Percentiles rank a stretch among this genome's conserved stretches.
phyloP scores from a whole-genome alignment of 176 grass and related monocot genomes.

The Dendrocalamus sinicus region DNA sequence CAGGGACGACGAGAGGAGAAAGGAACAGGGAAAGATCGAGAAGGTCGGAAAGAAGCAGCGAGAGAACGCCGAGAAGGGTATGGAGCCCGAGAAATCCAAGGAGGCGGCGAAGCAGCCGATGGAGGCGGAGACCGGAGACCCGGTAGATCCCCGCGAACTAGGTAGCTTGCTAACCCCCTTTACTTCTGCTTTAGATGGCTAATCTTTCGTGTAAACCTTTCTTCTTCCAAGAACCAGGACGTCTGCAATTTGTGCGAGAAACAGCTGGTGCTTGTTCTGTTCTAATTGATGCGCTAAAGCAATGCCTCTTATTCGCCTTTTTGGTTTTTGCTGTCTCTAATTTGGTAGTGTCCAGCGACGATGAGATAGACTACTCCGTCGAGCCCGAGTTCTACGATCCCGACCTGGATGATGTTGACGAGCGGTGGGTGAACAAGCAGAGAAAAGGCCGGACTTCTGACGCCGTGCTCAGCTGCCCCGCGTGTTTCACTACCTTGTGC shows the following conservation, averaged over 20 bases:
- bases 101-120: slow-evolving; percentile 41
- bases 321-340: background rate
- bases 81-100: slow-evolving; percentile 41
- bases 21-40: background rate
- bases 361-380: slow-evolving; percentile 90
- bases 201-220: slow-evolving; percentile 8
- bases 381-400: slow-evolving; percentile 96
- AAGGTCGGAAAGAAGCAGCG: background rate
- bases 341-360: slow-evolving; percentile 83
- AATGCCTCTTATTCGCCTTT: background rate
- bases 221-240: background rate
- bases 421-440: slow-evolving; percentile 72
- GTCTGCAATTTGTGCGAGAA: background rate
- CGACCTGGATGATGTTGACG: slow-evolving; percentile 74
- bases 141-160: slow-evolving; percentile 38
- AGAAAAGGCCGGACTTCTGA: slow-evolving; percentile 80
- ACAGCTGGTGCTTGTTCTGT: background rate
- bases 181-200: background rate
- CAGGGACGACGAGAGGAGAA: background rate
- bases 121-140: slow-evolving; percentile 36
- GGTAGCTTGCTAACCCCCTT: slow-evolving; percentile 15
- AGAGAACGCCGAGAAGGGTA: slow-evolving; percentile 8
- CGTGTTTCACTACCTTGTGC: slow-evolving; percentile 90
- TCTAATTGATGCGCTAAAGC: background rate
- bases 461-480: slow-evolving; percentile 83